A percentile compares a stretch with the other conserved stretches of the same genome.
Conservation (phyloP, 495 filamentous ascomycete genomes). For the Aspergillus asperescens region DNA sequence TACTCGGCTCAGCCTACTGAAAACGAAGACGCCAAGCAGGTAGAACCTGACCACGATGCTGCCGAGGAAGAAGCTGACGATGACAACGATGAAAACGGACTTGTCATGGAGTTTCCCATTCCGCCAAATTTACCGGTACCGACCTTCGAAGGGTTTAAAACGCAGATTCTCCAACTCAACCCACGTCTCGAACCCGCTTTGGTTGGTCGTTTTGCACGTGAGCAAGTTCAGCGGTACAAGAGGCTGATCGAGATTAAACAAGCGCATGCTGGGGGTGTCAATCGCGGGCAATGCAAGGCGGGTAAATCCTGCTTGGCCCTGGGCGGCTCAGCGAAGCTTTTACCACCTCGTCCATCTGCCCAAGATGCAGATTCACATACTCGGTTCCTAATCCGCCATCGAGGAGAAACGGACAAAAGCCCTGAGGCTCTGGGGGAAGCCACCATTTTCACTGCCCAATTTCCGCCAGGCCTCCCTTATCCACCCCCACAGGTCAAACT, state of each 20-base stretch:
- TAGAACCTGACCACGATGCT: constrained; percentile 13
- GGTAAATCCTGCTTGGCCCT: constrained; percentile 57
- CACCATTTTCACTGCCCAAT: constrained; percentile 61
- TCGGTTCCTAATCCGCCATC: constrained; percentile 46
- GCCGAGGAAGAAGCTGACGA: constrained; percentile 41
- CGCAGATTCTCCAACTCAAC: constrained; percentile 68
- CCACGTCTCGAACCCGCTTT: constrained; percentile 63
- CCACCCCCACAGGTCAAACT: constrained; percentile 61
- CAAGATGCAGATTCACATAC: constrained; percentile 41
- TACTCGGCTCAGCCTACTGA: constrained; percentile 28
- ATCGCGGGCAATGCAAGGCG: constrained; percentile 51
- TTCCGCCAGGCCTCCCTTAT: constrained; percentile 75
- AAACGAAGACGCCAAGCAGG: constrained; percentile 1
- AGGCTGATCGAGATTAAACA: constrained; percentile 65
- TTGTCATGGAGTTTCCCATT: constrained; percentile 46
- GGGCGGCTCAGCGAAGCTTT: constrained; percentile 52
- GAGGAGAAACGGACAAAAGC: constrained; percentile 58
- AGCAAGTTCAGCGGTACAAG: constrained; percentile 76
- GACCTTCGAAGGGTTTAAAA: constrained; percentile 69
- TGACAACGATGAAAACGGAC: constrained; percentile 39
- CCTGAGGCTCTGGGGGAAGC: constrained; percentile 59
- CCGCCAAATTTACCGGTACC: constrained; percentile 55
- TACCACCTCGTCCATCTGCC: constrained; percentile 45
- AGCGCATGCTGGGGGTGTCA: constrained; percentile 59
- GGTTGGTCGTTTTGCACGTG: constrained; percentile 75